Conservation (phyloP, 192 early-diverging fungal genomes). For the Linnemannia hyalina region DNA sequence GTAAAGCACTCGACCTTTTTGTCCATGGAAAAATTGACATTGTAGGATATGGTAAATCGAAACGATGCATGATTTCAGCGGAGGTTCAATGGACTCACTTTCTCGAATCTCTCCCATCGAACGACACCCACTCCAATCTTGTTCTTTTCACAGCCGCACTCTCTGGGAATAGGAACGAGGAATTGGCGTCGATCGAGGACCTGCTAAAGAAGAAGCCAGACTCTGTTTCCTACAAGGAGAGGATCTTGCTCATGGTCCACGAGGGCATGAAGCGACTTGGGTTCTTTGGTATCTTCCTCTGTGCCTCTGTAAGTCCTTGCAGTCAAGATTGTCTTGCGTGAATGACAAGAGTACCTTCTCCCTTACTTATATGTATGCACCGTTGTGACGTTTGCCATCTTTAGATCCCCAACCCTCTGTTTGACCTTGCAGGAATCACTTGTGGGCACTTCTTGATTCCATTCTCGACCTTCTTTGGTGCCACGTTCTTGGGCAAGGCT, state of each 20-base stretch:
- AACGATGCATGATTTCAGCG: not conserved
- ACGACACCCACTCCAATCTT: not conserved
- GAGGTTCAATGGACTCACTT: not conserved
- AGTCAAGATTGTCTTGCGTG: not conserved
- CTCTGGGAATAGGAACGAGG: slow-evolving; percentile 65
- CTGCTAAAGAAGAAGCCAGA: slow-evolving; percentile 62
- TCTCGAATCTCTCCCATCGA: not conserved
- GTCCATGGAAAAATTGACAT: not conserved
- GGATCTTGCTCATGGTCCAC: slow-evolving; percentile 75
- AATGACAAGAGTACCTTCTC: not conserved
- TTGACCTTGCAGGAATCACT: slow-evolving; percentile 96
- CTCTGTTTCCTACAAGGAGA: slow-evolving; percentile 75
- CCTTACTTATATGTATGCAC: not conserved
- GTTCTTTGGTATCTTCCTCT: slow-evolving; percentile 92
- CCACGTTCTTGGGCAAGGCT: slow-evolving; percentile 95
- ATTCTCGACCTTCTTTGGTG: slow-evolving; percentile 95
- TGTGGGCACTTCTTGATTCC: slow-evolving; percentile 94
- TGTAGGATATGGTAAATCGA: not conserved
- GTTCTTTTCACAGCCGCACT: slow-evolving; percentile 58
- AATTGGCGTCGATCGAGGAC: slow-evolving; percentile 59
- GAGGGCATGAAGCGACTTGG: slow-evolving; percentile 81
- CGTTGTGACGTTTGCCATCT: not conserved
- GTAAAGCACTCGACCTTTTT: slow-evolving; percentile 43
- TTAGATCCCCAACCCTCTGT: slow-evolving; percentile 95
- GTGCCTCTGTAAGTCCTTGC: slow-evolving; percentile 77